Evolutionary conservation across 78 protist species (phyloP).

Genomic region (Polysphondylium violaceum): DNA sequence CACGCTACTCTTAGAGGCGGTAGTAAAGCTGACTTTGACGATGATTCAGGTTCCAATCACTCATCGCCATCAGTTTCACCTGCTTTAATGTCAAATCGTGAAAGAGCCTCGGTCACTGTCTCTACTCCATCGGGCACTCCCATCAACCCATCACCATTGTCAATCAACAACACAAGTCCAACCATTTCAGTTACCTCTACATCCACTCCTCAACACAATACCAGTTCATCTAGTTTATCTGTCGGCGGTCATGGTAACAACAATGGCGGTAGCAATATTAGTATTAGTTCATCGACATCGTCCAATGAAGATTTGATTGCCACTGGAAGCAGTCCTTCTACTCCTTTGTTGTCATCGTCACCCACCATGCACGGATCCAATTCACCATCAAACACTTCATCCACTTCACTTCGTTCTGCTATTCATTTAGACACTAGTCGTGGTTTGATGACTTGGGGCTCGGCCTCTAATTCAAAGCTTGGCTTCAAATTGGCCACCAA

Average conservation of each 20-base stretch:
- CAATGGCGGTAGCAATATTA: not conserved
- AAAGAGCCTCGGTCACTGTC: not conserved
- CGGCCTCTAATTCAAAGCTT: constrained; percentile 17
- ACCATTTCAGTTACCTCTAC: not conserved
- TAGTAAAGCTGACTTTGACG: not conserved
- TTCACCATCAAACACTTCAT: constrained; percentile 20
- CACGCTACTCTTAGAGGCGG: constrained; percentile 27
- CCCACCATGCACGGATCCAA: not conserved
- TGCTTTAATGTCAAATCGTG: not conserved
- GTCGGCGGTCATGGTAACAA: not conserved
- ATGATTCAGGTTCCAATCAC: not conserved
- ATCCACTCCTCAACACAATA: not conserved
- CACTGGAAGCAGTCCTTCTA: not conserved
- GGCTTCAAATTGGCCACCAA: constrained; percentile 28
- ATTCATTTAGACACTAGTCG: constrained; percentile 57
- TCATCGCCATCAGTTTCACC: not conserved
- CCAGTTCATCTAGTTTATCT: not conserved
- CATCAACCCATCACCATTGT: not conserved
- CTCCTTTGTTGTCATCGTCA: constrained; percentile 17
- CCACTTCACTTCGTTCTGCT: constrained; percentile 24
- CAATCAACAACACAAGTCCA: not conserved
- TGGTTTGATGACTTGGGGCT: constrained; percentile 73
- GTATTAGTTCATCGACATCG: not conserved
- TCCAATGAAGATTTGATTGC: too few relatives aligned
- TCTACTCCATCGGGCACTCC: not conserved